These are phyloP conservation scores for Tinospora cordifolia DNA, from an alignment of 164 flowering plant species.

Conservation along the genomic window DNA sequence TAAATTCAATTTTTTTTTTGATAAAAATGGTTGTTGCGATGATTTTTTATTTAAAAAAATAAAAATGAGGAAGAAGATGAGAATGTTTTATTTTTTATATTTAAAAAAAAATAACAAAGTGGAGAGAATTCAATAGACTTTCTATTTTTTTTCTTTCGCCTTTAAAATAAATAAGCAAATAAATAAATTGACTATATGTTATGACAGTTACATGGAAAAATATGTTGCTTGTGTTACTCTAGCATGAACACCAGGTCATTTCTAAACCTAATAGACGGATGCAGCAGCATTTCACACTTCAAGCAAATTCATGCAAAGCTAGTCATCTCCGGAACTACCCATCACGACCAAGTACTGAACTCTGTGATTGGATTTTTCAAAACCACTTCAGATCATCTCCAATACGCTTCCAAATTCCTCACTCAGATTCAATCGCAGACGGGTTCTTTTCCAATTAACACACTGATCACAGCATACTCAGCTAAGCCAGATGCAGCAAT, in stretches of 20 bases:
- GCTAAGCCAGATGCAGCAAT: constrained; percentile 24
- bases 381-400: constrained; percentile 9
- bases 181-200: too few species aligned
- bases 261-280: neutral
- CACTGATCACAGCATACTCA: constrained; percentile 32
- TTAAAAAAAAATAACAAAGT: too few species aligned
- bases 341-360: constrained; percentile 18
- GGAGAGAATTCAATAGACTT: too few species aligned
- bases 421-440: constrained; percentile 15
- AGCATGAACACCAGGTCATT: neutral
- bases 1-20: too few species aligned
- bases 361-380: constrained; percentile 23
- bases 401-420: constrained; percentile 27
- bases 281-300: neutral
- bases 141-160: too few species aligned
- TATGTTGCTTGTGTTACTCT: too few species aligned
- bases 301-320: constrained; percentile 17
- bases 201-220: too few species aligned
- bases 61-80: too few species aligned
- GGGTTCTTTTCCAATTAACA: constrained; percentile 31
- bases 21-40: too few species aligned
- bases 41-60: too few species aligned
- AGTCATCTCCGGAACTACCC: constrained; percentile 20
- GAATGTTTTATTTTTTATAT: too few species aligned
- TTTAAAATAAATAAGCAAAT: too few species aligned